A percentile compares a stretch with the other conserved stretches of the same genome.
These are phyloP conservation scores for Aspergillus indologenus DNA, from an alignment of 495 filamentous ascomycete genomes.

Conservation along the genomic window DNA sequence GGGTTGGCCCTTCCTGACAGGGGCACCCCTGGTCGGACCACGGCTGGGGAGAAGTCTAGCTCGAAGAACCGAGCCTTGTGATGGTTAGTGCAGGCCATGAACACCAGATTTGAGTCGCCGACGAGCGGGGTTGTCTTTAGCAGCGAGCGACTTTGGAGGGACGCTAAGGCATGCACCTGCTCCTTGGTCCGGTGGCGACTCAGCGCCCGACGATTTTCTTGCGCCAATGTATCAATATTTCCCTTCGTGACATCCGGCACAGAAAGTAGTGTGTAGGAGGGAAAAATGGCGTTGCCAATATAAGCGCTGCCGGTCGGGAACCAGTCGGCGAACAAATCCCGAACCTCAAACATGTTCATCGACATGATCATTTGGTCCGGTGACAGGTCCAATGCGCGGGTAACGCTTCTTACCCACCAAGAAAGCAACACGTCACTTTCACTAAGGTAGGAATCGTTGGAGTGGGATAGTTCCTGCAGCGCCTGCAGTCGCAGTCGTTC, in stretches of 20 bases:
- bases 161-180: conserved; percentile 12
- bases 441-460: conserved; percentile 23
- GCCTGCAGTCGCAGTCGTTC: conserved; percentile 16
- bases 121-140: conserved; percentile 5
- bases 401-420: conserved; percentile 24
- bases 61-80: conserved; percentile 15
- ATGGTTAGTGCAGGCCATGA: conserved; percentile 12
- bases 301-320: conserved; percentile 21
- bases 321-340: conserved; percentile 11
- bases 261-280: conserved; percentile 26
- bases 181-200: conserved; percentile 21
- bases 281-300: conserved; percentile 33
- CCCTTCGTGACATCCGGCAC: conserved; percentile 28
- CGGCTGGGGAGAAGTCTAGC: conserved; percentile 15
- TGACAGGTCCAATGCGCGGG: conserved; percentile 15
- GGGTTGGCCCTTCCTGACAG: not conserved
- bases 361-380: conserved; percentile 18
- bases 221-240: conserved; percentile 17
- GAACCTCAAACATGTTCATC: conserved; percentile 24
- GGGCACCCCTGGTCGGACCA: conserved; percentile 1
- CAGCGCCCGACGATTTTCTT: conserved; percentile 29
- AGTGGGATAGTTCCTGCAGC: conserved; percentile 13
- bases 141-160: conserved; percentile 6
- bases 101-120: conserved; percentile 9
- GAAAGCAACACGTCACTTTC: conserved; percentile 29